A percentile compares a stretch with the other conserved stretches of the same genome.
These are phyloP conservation scores for Globisporangium uncinulatum DNA, from an alignment of 352 stramenopile species.

Conservation along the genomic window DNA sequence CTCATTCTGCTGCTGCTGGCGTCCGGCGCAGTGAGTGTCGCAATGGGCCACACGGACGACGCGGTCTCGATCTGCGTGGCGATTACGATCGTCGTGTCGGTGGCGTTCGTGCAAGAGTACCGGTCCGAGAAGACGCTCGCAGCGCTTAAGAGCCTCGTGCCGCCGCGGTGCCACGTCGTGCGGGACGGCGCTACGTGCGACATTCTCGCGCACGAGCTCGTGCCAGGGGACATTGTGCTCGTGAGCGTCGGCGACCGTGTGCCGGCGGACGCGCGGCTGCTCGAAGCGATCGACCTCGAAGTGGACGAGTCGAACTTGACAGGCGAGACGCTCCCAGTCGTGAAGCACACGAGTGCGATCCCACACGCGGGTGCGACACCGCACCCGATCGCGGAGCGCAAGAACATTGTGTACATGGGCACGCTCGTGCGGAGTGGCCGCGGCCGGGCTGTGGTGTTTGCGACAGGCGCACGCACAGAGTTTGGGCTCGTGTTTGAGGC, in stretches of 20 bases:
- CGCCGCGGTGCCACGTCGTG: conserved; percentile 62
- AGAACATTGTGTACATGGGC: conserved; percentile 96
- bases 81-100: conserved; percentile 95
- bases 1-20: conserved; percentile 95
- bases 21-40: conserved; percentile 86
- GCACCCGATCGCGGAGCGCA: conserved; percentile 69
- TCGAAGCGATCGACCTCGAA: conserved; percentile 84
- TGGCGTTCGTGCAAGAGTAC: conserved; percentile 93
- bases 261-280: conserved; percentile 87
- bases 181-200: conserved; percentile 48
- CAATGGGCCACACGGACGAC: conserved; percentile 94
- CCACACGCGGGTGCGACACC: conserved; percentile 9
- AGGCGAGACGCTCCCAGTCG: conserved; percentile 87
- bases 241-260: conserved; percentile 92
- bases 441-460: conserved; percentile 91
- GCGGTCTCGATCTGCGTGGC: conserved; percentile 94
- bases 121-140: conserved; percentile 84
- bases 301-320: conserved; percentile 95
- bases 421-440: conserved; percentile 92
- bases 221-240: conserved; percentile 84
- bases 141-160: conserved; percentile 75
- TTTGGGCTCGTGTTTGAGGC: conserved; percentile 96
- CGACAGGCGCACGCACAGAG: conserved; percentile 92
- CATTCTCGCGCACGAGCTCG: conserved; percentile 70
- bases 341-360: conserved; percentile 60